Conservation (phyloP, 306 rosid genomes). For the Trichosanthes truncata region DNA sequence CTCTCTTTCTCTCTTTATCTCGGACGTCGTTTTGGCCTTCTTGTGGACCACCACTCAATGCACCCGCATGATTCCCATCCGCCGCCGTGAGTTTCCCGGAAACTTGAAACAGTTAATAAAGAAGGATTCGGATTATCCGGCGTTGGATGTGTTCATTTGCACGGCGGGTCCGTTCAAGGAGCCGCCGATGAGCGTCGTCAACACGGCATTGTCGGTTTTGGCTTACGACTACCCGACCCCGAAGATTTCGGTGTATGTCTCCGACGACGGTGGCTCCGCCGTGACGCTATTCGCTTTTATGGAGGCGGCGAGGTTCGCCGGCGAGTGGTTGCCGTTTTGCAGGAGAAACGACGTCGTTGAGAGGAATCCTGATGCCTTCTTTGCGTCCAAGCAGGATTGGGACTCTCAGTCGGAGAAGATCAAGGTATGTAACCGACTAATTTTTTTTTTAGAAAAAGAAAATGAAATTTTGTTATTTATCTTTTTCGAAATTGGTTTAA, state of each 20-base stretch:
- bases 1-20: conserved; percentile 22
- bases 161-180: conserved; percentile 46
- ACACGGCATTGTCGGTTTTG: conserved; percentile 42
- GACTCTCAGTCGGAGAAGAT: conserved; percentile 13
- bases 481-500: too few relatives aligned
- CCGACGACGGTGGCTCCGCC: conserved; percentile 50
- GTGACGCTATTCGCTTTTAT: conserved; percentile 36
- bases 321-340: conserved; percentile 40
- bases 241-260: conserved; percentile 35
- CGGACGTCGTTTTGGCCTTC: conserved; percentile 26
- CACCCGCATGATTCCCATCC: conserved; percentile 21
- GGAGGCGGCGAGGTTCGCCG: conserved; percentile 41
- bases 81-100: conserved; percentile 22
- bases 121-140: conserved; percentile 14
- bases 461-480: too few relatives aligned
- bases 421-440: conserved; percentile 15
- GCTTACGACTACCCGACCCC: conserved; percentile 31
- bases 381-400: conserved; percentile 1
- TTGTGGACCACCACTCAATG: conserved; percentile 16
- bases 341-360: conserved; percentile 16
- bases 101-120: background rate
- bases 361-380: conserved; percentile 22
- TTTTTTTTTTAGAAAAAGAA: too few relatives aligned
- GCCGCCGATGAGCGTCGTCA: conserved; percentile 35
- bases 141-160: conserved; percentile 40